Base-by-base conservation (phyloP, 768 basidiomycete species). In the Tubosaeta brunneosetosa region DNA sequence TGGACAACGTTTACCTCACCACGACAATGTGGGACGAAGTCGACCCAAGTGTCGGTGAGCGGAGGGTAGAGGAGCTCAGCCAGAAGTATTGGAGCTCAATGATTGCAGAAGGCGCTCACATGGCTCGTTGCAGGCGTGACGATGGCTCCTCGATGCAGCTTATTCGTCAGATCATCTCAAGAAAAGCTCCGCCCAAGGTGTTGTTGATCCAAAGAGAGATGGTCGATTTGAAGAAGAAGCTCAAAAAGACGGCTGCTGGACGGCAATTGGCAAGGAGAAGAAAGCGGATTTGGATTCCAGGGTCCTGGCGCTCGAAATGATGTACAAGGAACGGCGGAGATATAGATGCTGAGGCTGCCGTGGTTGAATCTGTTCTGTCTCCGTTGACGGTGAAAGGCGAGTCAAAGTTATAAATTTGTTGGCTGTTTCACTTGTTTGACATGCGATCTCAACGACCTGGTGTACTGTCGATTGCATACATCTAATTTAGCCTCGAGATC, bases 21-120 rank as follows among this genome's bases (percentile, higher is more conserved):
- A 72, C 74, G 2, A 73, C 74, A 14, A 73, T 71, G 68, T 76
- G 73, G 74, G 69, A 69, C 53, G 61, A 62, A 37, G 57, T 69
- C 14, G 58, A 58, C 0, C 32, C n/a, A 4, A 38, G 27, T 0
- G 53, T 60, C 4, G 72, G 68, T 4, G 36, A 55, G 25, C 42
- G 40, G 40, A 61, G 60, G 55, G 19, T 52, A 12, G 11, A 45
- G 4, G 52, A 62, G 33, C 58, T 63, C 12, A n/a, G 2, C 17
- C 6, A 1, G 17, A 40, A 49, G 1, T 60, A 49, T 38, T 60
- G 58, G 58, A 44, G 41, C 36, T 2, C 9, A 2, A 55, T 60
- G 58, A 38, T 57, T 11, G 4, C 38, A 3, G 3, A 22, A 4
- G 38, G 37, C 17, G 11, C 19, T 22, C 38, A 22, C 1, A 22